A percentile compares a stretch with the other conserved stretches of the same genome.
phyloP scores from a whole-genome alignment of 306 rosid genomes.

The Psophocarpus tetragonolobus region DNA sequence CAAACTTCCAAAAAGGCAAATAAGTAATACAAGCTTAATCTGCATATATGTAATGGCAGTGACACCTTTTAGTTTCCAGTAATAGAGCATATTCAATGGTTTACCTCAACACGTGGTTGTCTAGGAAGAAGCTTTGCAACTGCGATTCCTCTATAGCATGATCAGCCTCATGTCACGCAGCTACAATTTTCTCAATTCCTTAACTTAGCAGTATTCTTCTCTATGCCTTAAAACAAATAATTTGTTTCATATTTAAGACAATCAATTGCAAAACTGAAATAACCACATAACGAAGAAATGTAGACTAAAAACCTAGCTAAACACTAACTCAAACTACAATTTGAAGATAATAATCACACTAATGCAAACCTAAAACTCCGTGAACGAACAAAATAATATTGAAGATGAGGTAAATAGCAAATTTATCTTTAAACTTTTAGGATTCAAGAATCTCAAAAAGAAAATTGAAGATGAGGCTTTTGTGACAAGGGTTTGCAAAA shows the following conservation, averaged over 20 bases:
- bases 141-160: slow-evolving; percentile 97
- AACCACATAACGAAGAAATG: no score
- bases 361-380: no score
- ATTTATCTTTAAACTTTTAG: no score
- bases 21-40: slow-evolving; percentile 13
- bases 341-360: no score
- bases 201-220: slow-evolving; percentile 89
- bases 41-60: slow-evolving; percentile 7
- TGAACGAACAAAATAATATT: no score
- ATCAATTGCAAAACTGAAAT: background rate
- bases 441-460: no score
- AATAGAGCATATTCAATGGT: slow-evolving; percentile 17
- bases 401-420: no score
- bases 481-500: no score
- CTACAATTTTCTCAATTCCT: slow-evolving; percentile 90
- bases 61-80: slow-evolving; percentile 18
- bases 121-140: slow-evolving; percentile 91
- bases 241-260: slow-evolving; percentile 34
- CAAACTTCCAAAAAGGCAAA: slow-evolving; percentile 7
- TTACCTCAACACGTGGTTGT: slow-evolving; percentile 97
- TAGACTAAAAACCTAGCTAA: no score
- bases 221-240: slow-evolving; percentile 75
- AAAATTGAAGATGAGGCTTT: no score
- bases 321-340: no score
- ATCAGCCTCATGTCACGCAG: slow-evolving; percentile 97